Conservation (phyloP, 495 filamentous ascomycete species). For the Parathielavia appendiculata region DNA sequence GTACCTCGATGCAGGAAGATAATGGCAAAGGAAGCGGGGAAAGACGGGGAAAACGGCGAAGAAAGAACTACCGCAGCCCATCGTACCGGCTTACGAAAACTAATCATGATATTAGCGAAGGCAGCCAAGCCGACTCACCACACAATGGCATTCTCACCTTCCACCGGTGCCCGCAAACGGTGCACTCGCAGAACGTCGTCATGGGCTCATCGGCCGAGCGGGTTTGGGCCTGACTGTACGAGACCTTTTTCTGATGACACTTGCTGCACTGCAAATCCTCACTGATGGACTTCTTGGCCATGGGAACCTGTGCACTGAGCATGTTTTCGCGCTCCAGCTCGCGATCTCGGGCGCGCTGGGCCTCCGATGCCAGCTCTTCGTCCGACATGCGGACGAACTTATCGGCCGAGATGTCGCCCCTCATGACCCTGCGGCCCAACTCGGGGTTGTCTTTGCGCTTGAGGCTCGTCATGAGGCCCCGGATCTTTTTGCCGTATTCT, state of each 20-base stretch:
- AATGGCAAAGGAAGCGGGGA: not conserved
- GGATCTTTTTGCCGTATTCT: slow-evolving; percentile 77
- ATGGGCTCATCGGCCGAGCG: slow-evolving; percentile 89
- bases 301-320: slow-evolving; percentile 88
- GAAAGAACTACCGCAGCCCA: slow-evolving; percentile 1
- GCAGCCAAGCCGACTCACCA: not conserved
- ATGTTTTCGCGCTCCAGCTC: slow-evolving; percentile 82
- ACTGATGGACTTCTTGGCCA: slow-evolving; percentile 81
- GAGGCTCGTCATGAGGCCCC: slow-evolving; percentile 86
- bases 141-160: slow-evolving; percentile 46
- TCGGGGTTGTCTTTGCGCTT: slow-evolving; percentile 82
- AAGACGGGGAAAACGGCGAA: not conserved
- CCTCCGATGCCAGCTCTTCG: slow-evolving; percentile 52
- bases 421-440: slow-evolving; percentile 69
- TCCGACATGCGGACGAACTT: slow-evolving; percentile 63
- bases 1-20: not conserved
- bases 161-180: slow-evolving; percentile 69
- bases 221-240: slow-evolving; percentile 93
- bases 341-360: slow-evolving; percentile 69
- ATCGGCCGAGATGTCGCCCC: slow-evolving; percentile 62
- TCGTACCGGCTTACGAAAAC: slow-evolving; percentile 16
- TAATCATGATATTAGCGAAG: not conserved
- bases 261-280: slow-evolving; percentile 80
- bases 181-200: slow-evolving; percentile 79
- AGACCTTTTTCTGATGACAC: slow-evolving; percentile 87